Evolutionary conservation across 169 alveolate species (phyloP).

Genomic region (Toxoplasma gondii): DNA sequence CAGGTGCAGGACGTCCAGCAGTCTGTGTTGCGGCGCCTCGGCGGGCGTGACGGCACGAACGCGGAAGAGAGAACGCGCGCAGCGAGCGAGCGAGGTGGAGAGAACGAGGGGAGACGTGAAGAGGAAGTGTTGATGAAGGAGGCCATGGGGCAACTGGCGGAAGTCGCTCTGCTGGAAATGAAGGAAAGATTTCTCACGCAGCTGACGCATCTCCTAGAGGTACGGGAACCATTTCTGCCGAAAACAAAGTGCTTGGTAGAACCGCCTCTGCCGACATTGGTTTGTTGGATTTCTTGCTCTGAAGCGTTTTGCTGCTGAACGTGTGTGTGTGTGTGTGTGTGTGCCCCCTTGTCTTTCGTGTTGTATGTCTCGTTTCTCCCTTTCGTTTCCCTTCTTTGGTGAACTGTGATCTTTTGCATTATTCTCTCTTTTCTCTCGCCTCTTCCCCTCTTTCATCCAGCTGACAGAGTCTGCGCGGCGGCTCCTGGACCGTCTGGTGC

Average conservation of each 20-base stretch:
- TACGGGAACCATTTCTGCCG: neutral
- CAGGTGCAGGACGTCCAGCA: neutral
- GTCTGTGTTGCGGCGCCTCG: neutral
- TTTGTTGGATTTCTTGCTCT: too few species aligned
- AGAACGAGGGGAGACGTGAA: neutral
- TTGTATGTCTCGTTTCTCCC: too few species aligned
- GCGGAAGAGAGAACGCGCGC: neutral
- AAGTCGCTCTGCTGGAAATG: neutral
- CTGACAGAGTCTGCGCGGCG: neutral
- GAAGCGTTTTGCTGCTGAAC: too few species aligned
- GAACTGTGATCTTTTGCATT: too few species aligned
- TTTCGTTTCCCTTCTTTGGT: too few species aligned
- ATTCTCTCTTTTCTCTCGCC: neutral
- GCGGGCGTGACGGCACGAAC: neutral
- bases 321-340: too few species aligned
- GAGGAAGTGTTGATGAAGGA: neutral
- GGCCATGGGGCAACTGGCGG: neutral
- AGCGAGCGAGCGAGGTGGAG: neutral
- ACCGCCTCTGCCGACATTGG: too few species aligned
- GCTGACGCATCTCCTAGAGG: slow-evolving; percentile 22
- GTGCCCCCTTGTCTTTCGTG: too few species aligned
- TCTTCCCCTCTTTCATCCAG: neutral
- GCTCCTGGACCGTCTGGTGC: neutral
- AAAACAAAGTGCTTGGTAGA: too few species aligned
- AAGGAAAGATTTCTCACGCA: neutral